Percentiles rank a stretch among this genome's conserved stretches.
Evolutionary conservation across 2,329 filamentous ascomycete species (phyloP).

Genomic region (Fusarium siculi): DNA sequence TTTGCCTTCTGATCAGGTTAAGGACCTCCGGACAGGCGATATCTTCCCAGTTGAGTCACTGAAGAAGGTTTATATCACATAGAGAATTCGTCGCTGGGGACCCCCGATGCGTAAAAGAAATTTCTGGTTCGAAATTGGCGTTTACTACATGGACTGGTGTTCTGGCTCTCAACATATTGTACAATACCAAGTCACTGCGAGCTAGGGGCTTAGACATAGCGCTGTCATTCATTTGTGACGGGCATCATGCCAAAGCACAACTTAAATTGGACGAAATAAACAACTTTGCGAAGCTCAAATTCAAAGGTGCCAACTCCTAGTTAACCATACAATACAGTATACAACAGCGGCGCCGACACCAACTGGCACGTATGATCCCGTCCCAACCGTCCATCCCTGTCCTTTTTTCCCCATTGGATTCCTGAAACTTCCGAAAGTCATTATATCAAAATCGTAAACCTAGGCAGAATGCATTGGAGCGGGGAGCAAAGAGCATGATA

Average conservation of each 20-base stretch:
- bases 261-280: neutral
- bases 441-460: conserved; percentile 22
- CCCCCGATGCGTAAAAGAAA: neutral
- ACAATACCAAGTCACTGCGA: neutral
- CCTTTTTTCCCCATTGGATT: conserved; percentile 9
- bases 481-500: conserved; percentile 1
- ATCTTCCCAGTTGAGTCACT: conserved; percentile 70
- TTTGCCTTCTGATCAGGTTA: conserved; percentile 71
- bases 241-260: neutral
- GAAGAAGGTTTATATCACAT: conserved; percentile 93
- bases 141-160: neutral
- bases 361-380: conserved; percentile 13
- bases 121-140: neutral
- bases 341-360: conserved; percentile 37
- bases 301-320: conserved; percentile 31
- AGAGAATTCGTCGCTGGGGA: conserved; percentile 15
- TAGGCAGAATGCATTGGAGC: conserved; percentile 7
- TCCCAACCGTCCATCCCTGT: conserved; percentile 18
- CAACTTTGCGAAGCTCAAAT: conserved; percentile 21
- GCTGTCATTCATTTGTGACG: neutral
- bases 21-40: conserved; percentile 81
- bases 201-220: neutral
- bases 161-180: neutral
- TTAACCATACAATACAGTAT: conserved; percentile 42
- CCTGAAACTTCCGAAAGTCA: conserved; percentile 14